These are phyloP conservation scores for Periconia macrospinosa DNA, from an alignment of 2,329 filamentous ascomycete genomes.

Conservation along the genomic window DNA sequence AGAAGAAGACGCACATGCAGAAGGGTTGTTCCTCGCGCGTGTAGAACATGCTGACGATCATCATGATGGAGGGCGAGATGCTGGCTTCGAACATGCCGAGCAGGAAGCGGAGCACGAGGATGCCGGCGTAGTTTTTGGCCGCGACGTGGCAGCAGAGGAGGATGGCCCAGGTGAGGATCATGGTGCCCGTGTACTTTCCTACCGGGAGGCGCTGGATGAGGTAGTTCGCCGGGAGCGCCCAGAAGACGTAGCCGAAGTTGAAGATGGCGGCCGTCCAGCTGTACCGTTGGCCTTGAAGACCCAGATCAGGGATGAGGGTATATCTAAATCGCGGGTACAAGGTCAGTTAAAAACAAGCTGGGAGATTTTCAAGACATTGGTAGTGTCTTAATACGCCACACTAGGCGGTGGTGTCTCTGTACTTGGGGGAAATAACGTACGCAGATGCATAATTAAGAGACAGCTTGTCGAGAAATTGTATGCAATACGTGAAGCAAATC, in stretches of 20 bases:
- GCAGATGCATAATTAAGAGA: constrained; percentile 47
- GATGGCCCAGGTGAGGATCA: constrained; percentile 49
- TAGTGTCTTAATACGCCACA: too few species aligned
- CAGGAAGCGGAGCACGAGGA: constrained; percentile 37
- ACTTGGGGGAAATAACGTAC: constrained; percentile 15
- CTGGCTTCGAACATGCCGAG: constrained; percentile 43
- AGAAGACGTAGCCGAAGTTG: constrained; percentile 50
- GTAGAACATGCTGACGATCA: constrained; percentile 44
- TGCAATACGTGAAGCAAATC: constrained; percentile 48
- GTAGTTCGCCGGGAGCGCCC: constrained; percentile 44
- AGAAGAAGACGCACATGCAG: constrained; percentile 49
- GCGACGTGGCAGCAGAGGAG: constrained; percentile 48
- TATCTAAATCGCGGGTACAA: background rate
- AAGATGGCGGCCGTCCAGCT: constrained; percentile 48
- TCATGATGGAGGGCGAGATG: constrained; percentile 41
- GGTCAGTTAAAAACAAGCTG: too few species aligned
- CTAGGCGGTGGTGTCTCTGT: too few species aligned
- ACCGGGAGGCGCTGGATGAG: constrained; percentile 42
- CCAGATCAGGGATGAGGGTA: constrained; percentile 40
- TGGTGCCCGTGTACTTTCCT: constrained; percentile 40
- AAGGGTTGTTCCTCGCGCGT: constrained; percentile 42
- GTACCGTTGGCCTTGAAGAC: constrained; percentile 42
- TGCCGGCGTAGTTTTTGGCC: constrained; percentile 41
- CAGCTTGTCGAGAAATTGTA: constrained; percentile 51
- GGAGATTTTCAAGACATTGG: too few species aligned